A percentile compares a stretch with the other conserved stretches of the same genome.
Evolutionary conservation across 2,329 filamentous ascomycete genomes (phyloP).

Genomic region (Microsporum audouinii): DNA sequence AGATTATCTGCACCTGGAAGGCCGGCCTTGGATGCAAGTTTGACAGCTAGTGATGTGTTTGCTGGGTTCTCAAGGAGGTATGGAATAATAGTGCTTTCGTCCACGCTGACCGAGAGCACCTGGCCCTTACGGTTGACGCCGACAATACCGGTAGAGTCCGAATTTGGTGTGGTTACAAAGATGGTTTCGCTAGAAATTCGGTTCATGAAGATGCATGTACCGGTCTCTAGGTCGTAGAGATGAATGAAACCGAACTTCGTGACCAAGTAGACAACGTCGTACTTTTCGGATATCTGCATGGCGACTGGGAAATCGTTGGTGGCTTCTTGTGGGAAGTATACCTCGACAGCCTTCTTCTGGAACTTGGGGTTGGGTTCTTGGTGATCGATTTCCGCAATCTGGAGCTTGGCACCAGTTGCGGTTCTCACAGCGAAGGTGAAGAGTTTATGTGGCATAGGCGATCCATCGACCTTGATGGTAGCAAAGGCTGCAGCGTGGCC

Average conservation of each 20-base stretch:
- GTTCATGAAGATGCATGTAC: slow-evolving; percentile 97
- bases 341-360: slow-evolving; percentile 90
- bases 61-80: slow-evolving; percentile 95
- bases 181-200: slow-evolving; percentile 98
- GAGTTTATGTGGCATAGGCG: slow-evolving; percentile 80
- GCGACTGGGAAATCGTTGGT: slow-evolving; percentile 96
- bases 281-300: slow-evolving; percentile 93
- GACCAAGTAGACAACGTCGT: slow-evolving; percentile 91
- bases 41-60: slow-evolving; percentile 86
- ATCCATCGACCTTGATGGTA: slow-evolving; percentile 76
- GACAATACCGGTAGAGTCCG: slow-evolving; percentile 74
- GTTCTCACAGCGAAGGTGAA: slow-evolving; percentile 95
- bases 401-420: slow-evolving; percentile 81
- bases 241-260: slow-evolving; percentile 99
- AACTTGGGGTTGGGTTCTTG: slow-evolving; percentile 79
- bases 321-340: slow-evolving; percentile 93
- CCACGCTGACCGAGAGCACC: slow-evolving; percentile 84
- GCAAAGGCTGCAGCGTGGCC: slow-evolving; percentile 94
- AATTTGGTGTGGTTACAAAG: slow-evolving; percentile 82
- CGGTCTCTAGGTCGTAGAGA: slow-evolving; percentile 93
- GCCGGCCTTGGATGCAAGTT: slow-evolving; percentile 86
- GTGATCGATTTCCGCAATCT: slow-evolving; percentile 96
- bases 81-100: slow-evolving; percentile 81
- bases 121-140: slow-evolving; percentile 97
- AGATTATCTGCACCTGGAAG: slow-evolving; percentile 89